Percentiles rank a stretch among this genome's conserved stretches.
Conservation (phyloP, 139 green algal species). For the Chlamydomonas incerta region DNA sequence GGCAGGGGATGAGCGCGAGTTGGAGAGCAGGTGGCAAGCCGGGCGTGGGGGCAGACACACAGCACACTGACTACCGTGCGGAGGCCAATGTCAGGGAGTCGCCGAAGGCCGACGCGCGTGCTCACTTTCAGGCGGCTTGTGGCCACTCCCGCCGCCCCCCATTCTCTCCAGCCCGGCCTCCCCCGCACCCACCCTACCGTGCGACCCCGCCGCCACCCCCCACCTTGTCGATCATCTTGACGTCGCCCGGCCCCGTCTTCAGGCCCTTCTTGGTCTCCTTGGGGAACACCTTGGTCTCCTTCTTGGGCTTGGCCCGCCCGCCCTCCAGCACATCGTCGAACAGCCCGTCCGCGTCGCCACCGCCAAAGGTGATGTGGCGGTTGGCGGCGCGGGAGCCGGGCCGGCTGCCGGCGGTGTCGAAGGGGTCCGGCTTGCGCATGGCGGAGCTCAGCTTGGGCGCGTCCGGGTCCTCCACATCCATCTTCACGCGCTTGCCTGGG, state of each 20-base stretch:
- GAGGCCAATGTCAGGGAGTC: too few relatives aligned
- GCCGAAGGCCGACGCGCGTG: too few relatives aligned
- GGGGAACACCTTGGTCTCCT: constrained; percentile 52
- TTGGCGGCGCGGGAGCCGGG: background rate
- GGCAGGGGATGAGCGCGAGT: too few relatives aligned
- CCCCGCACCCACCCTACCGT: too few relatives aligned
- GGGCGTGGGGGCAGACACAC: too few relatives aligned
- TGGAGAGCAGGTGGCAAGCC: background rate
- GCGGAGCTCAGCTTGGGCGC: constrained; percentile 46
- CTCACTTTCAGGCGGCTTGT: too few relatives aligned
- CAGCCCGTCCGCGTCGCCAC: background rate
- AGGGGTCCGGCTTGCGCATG: constrained; percentile 46
- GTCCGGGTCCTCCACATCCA: constrained; percentile 54
- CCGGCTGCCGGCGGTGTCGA: background rate
- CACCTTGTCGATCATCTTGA: too few relatives aligned
- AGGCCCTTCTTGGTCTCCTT: constrained; percentile 48
- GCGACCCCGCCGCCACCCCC: too few relatives aligned
- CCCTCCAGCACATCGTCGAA: constrained; percentile 35
- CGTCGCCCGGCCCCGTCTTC: constrained; percentile 11
- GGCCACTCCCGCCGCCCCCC: too few relatives aligned
- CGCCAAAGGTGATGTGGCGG: constrained; percentile 53
- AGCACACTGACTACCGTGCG: too few relatives aligned
- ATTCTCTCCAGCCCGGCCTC: too few relatives aligned
- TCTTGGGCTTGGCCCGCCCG: constrained; percentile 46
- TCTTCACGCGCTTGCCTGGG: constrained; percentile 42